These are phyloP conservation scores for Papiliotrema flavescens DNA, from an alignment of 1,284 basidiomycete genomes.

Conservation along the genomic window DNA sequence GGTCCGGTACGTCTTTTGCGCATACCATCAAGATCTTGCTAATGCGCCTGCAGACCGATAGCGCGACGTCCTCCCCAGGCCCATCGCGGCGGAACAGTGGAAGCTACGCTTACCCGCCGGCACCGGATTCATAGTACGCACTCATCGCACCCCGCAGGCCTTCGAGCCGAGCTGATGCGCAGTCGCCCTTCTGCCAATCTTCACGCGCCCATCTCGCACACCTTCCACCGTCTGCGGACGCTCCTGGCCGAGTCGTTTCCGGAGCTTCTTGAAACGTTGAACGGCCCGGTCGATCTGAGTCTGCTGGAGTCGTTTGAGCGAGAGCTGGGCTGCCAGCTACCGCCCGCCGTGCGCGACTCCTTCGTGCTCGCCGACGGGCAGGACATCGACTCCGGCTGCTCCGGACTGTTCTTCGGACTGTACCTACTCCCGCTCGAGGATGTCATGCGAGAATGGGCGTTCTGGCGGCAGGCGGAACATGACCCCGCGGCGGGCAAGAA, in stretches of 20 bases:
- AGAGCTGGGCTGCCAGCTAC: slow-evolving; percentile 74
- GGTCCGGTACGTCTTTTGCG: neutral
- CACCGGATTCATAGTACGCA: slow-evolving; percentile 22
- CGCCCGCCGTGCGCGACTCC: slow-evolving; percentile 74
- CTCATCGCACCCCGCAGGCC: neutral
- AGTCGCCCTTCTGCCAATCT: slow-evolving; percentile 24
- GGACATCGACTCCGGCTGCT: slow-evolving; percentile 66
- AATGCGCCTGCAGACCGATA: slow-evolving; percentile 9
- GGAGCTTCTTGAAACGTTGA: slow-evolving; percentile 84
- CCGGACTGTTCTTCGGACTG: slow-evolving; percentile 80
- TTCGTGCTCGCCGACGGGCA: slow-evolving; percentile 80
- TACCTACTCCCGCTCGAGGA: slow-evolving; percentile 80
- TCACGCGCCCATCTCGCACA: slow-evolving; percentile 70
- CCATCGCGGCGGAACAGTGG: slow-evolving; percentile 26
- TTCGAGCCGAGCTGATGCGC: slow-evolving; percentile 1
- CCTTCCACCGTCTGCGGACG: slow-evolving; percentile 71
- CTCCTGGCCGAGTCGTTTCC: slow-evolving; percentile 80
- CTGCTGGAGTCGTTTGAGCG: slow-evolving; percentile 73
- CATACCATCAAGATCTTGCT: no score
- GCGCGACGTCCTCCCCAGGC: slow-evolving; percentile 31
- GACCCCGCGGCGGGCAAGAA: slow-evolving; percentile 72
- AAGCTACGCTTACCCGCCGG: slow-evolving; percentile 26
- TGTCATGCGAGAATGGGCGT: slow-evolving; percentile 85
- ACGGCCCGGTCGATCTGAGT: slow-evolving; percentile 72
- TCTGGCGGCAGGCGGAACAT: slow-evolving; percentile 86